A percentile compares a stretch with the other conserved stretches of the same genome.
Conservation (phyloP, 257 asterid genomes). For the Datura wrightii region DNA sequence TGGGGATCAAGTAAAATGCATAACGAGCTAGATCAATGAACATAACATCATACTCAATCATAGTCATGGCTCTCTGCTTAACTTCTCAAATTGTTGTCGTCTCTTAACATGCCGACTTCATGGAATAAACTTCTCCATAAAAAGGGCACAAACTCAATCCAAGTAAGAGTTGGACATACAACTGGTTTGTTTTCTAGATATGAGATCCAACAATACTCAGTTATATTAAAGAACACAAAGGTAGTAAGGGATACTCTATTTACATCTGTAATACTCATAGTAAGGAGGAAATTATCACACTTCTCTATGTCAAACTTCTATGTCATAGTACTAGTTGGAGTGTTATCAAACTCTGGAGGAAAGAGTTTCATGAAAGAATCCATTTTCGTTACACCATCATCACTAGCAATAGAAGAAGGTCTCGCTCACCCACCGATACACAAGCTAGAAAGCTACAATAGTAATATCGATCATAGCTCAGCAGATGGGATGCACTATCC, state of each 20-base stretch:
- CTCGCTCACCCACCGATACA: not conserved
- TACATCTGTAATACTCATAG: too few species aligned
- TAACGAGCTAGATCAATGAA: not conserved
- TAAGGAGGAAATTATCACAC: not conserved
- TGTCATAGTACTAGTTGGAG: not conserved
- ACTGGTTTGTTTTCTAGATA: too few species aligned
- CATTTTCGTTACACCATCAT: not conserved
- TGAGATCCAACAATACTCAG: not conserved
- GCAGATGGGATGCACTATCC: too few species aligned
- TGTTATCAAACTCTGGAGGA: too few species aligned
- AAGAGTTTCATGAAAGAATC: not conserved
- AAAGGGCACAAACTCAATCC: not conserved
- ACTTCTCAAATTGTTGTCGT: not conserved
- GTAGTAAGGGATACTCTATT: not conserved
- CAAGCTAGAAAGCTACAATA: not conserved
- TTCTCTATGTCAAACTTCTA: too few species aligned
- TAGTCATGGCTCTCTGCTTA: too few species aligned
- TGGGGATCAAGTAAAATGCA: not conserved
- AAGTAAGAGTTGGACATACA: too few species aligned
- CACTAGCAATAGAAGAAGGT: not conserved
- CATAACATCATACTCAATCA: not conserved
- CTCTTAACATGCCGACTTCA: not conserved
- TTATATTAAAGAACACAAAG: too few species aligned
- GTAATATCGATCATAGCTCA: too few species aligned
- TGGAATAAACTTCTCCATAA: not conserved